Base-by-base conservation (phyloP, 2,329 filamentous ascomycete genomes). In the Aspergillus arachidicola region DNA sequence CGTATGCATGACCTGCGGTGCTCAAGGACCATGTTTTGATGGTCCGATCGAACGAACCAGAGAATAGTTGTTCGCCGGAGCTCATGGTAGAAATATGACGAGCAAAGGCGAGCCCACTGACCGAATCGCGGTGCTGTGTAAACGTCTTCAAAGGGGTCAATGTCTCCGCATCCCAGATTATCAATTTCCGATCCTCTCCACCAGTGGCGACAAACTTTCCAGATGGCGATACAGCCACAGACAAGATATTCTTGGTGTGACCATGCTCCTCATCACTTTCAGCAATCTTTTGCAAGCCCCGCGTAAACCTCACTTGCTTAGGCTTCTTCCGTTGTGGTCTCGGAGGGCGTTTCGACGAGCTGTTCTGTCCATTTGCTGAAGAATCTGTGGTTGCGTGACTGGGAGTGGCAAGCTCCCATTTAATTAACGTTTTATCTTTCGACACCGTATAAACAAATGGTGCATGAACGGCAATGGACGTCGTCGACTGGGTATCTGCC, bases 171-270 rank as follows among this genome's bases (percentile, higher is more conserved):
- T 96, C 89, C 90, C 94, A 96, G 67, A 98, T 88, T 59, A 98
- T 91, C 53, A 99, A 83, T 59, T 91, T 90, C 64, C 89, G 88
- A 77, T 98, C 94, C 67, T 88, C 86, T 57, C 94, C 94, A 57
- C 94, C 95, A 0, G 95, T 98, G 9, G 91, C 95, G 57, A 99
- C 88, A 68, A 89, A 98, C 76, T 92, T 93, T 38, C 95, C 95
- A 64, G 96, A 94, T 53, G 93, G 87, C 0, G 93, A 97, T 23
- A 93, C 92, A 0, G 93, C 94, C 34, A 98, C 89, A 48, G 89
- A 89, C 56, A 97, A 82, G 30, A 99, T 97, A 30, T 87, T 85
- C 41, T 86, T 90, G 0, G 89, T 90, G 75, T 98, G 95, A 14
- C 94, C 91, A 70, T 91, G 85, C 69, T 89, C 76, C 57, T 82